Conservation (phyloP, 495 filamentous ascomycete genomes). For the Pseudoneurospora amorphoporcata region DNA sequence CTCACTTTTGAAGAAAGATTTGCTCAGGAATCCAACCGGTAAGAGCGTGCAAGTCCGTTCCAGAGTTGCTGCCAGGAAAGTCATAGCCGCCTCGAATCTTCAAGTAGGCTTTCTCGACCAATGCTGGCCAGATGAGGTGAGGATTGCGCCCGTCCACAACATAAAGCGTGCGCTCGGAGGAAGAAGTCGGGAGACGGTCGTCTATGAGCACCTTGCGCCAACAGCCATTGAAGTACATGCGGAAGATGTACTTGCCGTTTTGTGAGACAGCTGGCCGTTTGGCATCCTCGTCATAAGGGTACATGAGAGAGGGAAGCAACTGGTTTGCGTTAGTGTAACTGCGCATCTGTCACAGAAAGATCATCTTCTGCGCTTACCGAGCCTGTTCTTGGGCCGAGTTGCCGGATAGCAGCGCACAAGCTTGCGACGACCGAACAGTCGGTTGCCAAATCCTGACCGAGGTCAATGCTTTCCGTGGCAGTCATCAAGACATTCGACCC, state of each 20-base stretch:
- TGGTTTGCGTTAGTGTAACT: constrained; percentile 17
- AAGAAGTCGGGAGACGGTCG: constrained; percentile 75
- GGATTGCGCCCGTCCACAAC: constrained; percentile 82
- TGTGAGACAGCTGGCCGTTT: constrained; percentile 49
- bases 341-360: neutral
- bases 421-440: constrained; percentile 97
- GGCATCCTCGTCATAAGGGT: constrained; percentile 54
- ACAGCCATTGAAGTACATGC: constrained; percentile 90
- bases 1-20: constrained; percentile 67
- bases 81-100: constrained; percentile 95
- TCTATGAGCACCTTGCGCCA: constrained; percentile 82
- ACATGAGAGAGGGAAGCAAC: constrained; percentile 60
- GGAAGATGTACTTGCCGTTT: constrained; percentile 84
- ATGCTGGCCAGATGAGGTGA: constrained; percentile 73
- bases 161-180: constrained; percentile 61
- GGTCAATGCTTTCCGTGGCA: constrained; percentile 48
- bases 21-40: constrained; percentile 98
- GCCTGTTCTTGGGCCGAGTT: constrained; percentile 23
- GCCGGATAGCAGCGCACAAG: constrained; percentile 64
- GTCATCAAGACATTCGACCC: constrained; percentile 43
- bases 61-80: constrained; percentile 97
- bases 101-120: constrained; percentile 96
- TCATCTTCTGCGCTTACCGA: constrained; percentile 17
- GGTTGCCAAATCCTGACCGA: constrained; percentile 87
- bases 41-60: constrained; percentile 81